Percentiles rank a stretch among this genome's conserved stretches.
Evolutionary conservation across 2,329 filamentous ascomycete species (phyloP).

Genomic region (Dendryphion nanum): DNA sequence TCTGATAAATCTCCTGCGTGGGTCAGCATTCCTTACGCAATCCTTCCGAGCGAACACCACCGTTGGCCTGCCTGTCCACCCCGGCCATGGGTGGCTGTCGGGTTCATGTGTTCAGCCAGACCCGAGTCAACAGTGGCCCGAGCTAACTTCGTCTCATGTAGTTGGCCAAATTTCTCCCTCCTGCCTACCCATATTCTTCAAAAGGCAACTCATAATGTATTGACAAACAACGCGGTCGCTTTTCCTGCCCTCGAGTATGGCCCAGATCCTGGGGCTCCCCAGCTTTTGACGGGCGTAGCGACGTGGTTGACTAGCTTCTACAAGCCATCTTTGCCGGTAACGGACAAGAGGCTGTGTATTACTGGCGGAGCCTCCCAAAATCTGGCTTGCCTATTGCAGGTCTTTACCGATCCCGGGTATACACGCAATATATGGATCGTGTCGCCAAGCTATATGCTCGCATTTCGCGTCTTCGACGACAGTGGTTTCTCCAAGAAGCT

Average conservation of each 20-base stretch:
- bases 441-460: constrained; percentile 80
- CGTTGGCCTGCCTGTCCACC: neutral
- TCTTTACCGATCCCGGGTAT: constrained; percentile 74
- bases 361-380: constrained; percentile 85
- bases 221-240: constrained; percentile 60
- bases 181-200: constrained; percentile 65
- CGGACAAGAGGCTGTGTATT: constrained; percentile 67
- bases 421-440: constrained; percentile 79
- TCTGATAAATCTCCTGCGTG: constrained; percentile 37
- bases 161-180: constrained; percentile 65
- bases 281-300: constrained; percentile 57
- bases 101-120: no score
- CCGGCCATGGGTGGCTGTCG: no score
- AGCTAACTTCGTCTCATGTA: no score
- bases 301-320: constrained; percentile 69
- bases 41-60: no score
- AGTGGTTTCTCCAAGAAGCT: constrained; percentile 68
- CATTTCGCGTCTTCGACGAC: constrained; percentile 82
- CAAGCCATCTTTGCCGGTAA: constrained; percentile 42
- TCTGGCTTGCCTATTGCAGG: constrained; percentile 72
- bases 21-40: constrained; percentile 17
- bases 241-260: constrained; percentile 73
- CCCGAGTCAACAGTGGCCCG: no score
- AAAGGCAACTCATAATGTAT: constrained; percentile 58
- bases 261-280: constrained; percentile 70